Conservation (phyloP, 176 grass and related monocot species). For the Alopecurus myosuroides region DNA sequence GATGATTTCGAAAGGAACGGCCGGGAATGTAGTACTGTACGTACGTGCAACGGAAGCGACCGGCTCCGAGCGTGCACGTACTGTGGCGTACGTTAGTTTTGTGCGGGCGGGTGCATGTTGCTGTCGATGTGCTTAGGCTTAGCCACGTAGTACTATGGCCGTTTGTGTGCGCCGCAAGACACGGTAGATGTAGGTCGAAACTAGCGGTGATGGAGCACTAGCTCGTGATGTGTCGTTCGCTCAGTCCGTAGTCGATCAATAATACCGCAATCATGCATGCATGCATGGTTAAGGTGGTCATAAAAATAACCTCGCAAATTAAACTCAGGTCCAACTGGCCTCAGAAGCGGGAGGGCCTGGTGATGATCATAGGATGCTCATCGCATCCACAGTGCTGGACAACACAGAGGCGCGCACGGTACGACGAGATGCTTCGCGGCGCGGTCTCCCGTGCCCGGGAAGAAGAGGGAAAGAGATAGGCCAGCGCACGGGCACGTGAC, state of each 20-base stretch:
- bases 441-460: neutral
- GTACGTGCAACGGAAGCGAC: slow-evolving; percentile 10
- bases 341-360: too few species aligned
- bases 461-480: neutral
- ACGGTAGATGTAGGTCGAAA: slow-evolving; percentile 10
- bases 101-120: neutral
- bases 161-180: slow-evolving; percentile 15
- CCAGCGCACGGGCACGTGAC: neutral
- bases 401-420: neutral
- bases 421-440: neutral
- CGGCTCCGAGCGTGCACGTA: neutral
- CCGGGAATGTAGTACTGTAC: neutral
- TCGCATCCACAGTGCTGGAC: neutral
- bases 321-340: too few species aligned
- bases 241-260: neutral
- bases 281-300: neutral
- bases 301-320: too few species aligned
- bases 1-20: neutral
- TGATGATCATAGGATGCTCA: neutral
- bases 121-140: neutral
- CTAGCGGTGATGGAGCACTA: neutral
- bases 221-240: neutral
- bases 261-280: neutral
- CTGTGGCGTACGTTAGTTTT: neutral
- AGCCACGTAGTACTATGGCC: neutral